Evolutionary conservation across 495 filamentous ascomycete genomes (phyloP).

Genomic region (Tuber brumale): DNA sequence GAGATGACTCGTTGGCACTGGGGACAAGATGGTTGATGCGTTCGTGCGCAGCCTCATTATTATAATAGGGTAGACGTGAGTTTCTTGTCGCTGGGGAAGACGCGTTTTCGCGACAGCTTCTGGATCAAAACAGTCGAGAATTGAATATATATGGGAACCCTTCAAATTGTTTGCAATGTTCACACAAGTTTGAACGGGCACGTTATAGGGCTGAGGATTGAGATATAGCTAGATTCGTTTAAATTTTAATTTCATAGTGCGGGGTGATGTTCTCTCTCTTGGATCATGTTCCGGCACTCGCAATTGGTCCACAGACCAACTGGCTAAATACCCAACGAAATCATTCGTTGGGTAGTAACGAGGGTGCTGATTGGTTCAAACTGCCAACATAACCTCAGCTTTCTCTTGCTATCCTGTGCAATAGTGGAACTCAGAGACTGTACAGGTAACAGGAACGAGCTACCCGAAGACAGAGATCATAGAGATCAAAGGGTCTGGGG

Average conservation of each 20-base stretch:
- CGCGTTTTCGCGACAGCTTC: neutral
- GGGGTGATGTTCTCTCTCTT: neutral
- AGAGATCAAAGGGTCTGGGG: too few relatives aligned
- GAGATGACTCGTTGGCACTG: neutral
- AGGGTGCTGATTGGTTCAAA: neutral
- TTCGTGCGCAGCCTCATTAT: neutral
- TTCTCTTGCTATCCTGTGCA: neutral
- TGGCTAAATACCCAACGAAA: neutral
- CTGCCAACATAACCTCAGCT: neutral
- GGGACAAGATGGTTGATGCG: neutral
- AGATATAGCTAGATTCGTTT: neutral
- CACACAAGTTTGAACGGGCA: neutral
- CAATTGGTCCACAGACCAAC: neutral
- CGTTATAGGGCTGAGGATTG: neutral
- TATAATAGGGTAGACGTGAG: neutral
- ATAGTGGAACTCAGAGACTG: neutral
- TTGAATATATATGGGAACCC: neutral
- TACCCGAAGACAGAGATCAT: neutral
- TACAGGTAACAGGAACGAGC: neutral
- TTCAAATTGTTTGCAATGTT: neutral
- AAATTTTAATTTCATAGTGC: neutral
- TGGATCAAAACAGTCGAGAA: neutral
- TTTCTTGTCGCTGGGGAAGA: neutral
- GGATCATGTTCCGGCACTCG: conserved; percentile 1
- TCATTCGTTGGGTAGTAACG: neutral